These are phyloP conservation scores for Conoideocrella luteorostrata DNA, from an alignment of 2,329 filamentous ascomycete species.

Conservation along the genomic window DNA sequence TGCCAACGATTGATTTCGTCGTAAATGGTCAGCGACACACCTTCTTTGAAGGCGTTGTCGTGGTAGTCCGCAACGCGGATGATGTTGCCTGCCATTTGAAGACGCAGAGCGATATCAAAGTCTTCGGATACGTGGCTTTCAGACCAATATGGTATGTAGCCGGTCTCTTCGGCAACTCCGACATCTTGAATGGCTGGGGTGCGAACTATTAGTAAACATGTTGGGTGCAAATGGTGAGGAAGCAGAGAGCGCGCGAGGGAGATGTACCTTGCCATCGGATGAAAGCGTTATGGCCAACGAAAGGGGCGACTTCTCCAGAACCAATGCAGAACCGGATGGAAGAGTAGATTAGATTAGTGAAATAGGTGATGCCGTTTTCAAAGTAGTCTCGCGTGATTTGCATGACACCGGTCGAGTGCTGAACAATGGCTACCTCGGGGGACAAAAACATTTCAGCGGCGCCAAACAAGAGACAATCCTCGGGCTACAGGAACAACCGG, in stretches of 20 bases:
- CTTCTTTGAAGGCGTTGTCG: conserved; percentile 64
- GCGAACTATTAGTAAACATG: not conserved
- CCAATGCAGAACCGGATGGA: conserved; percentile 65
- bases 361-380: conserved; percentile 68
- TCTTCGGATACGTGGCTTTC: conserved; percentile 72
- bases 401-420: conserved; percentile 71
- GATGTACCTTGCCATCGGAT: conserved; percentile 54
- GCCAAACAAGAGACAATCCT: conserved; percentile 62
- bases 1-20: conserved; percentile 68
- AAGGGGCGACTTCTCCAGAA: conserved; percentile 66
- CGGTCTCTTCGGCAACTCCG: conserved; percentile 26
- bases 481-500: no score
- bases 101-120: conserved; percentile 67
- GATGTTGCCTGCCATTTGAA: conserved; percentile 62
- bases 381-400: conserved; percentile 67
- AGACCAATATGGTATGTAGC: conserved; percentile 65
- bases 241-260: no score
- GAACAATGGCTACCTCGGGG: conserved; percentile 64
- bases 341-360: conserved; percentile 72
- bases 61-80: conserved; percentile 65
- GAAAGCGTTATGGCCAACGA: conserved; percentile 73
- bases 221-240: not conserved
- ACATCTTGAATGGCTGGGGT: conserved; percentile 28
- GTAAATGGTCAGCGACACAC: conserved; percentile 66
- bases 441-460: conserved; percentile 65